Conservation (phyloP, 306 rosid species). For the Medicago arabica region DNA sequence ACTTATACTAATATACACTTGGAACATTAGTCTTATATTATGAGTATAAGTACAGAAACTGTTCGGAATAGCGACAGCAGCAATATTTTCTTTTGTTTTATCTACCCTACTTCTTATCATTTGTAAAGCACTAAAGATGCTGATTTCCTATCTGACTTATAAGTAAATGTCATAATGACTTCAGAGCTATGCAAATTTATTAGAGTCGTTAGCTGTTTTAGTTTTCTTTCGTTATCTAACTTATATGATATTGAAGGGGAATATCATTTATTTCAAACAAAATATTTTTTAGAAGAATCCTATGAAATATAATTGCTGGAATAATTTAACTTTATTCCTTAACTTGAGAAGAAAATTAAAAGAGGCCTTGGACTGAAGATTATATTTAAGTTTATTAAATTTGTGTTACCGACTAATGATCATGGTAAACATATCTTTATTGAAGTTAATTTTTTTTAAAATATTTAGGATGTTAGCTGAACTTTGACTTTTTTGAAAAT, state of each 20-base stretch:
- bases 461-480: constrained; percentile 31
- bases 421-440: constrained; percentile 29
- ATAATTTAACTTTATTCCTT: constrained; percentile 32
- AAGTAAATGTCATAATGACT: constrained; percentile 6
- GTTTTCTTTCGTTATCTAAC: constrained; percentile 14
- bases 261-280: constrained; percentile 29
- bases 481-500: constrained; percentile 32
- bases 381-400: too few species aligned
- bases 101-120: background rate
- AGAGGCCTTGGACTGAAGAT: constrained; percentile 32
- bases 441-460: constrained; percentile 26
- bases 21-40: background rate
- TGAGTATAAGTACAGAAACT: constrained; percentile 12
- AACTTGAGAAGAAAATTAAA: constrained; percentile 27
- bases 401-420: background rate
- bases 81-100: background rate
- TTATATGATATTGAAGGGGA: background rate
- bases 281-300: constrained; percentile 24
- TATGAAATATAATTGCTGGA: constrained; percentile 12
- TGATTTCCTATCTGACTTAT: constrained; percentile 22
- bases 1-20: constrained; percentile 6
- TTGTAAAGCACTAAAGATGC: constrained; percentile 19
- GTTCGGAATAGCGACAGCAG: constrained; percentile 1
- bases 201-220: background rate
- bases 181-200: constrained; percentile 23